phyloP scores from a whole-genome alignment of 768 basidiomycete genomes.

The Pulveroboletus sp. region DNA sequence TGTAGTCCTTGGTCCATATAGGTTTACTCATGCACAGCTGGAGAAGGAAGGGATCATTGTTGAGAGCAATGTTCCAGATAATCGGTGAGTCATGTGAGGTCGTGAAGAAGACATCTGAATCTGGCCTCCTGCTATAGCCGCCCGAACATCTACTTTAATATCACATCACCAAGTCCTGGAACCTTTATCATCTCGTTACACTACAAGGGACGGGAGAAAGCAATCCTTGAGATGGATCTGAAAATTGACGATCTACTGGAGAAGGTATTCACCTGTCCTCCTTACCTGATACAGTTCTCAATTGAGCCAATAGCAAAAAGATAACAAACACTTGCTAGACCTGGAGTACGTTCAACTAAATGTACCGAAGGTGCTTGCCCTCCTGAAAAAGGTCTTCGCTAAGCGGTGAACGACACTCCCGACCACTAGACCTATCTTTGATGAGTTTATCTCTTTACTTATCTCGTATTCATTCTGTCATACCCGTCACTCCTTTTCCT shows the following conservation, averaged over 20 bases:
- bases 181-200: constrained; percentile 99
- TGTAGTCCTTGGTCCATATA: constrained; percentile 88
- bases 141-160: constrained; percentile 98
- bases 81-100: constrained; percentile 53
- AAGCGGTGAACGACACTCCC: constrained; percentile 56
- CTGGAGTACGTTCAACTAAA: constrained; percentile 97
- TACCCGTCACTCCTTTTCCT: constrained; percentile 27
- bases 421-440: constrained; percentile 14
- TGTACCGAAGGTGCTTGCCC: constrained; percentile 88
- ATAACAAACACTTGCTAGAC: constrained; percentile 94
- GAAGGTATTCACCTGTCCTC: constrained; percentile 56
- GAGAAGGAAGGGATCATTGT: constrained; percentile 99
- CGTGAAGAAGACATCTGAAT: neutral
- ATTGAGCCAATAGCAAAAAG: constrained; percentile 78
- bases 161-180: constrained; percentile 95
- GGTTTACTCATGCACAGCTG: constrained; percentile 96
- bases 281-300: constrained; percentile 12
- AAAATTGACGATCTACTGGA: constrained; percentile 98
- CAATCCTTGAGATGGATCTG: constrained; percentile 98
- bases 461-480: constrained; percentile 32
- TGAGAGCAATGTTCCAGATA: constrained; percentile 98
- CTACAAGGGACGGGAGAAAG: constrained; percentile 98
- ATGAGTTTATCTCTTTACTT: constrained; percentile 25
- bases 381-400: constrained; percentile 91
- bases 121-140: constrained; percentile 49